Evolutionary conservation across 2,329 filamentous ascomycete genomes (phyloP), one percentile per base, ranked within the genome.

Genomic region (Fusarium pseudoanthophilum): DNA sequence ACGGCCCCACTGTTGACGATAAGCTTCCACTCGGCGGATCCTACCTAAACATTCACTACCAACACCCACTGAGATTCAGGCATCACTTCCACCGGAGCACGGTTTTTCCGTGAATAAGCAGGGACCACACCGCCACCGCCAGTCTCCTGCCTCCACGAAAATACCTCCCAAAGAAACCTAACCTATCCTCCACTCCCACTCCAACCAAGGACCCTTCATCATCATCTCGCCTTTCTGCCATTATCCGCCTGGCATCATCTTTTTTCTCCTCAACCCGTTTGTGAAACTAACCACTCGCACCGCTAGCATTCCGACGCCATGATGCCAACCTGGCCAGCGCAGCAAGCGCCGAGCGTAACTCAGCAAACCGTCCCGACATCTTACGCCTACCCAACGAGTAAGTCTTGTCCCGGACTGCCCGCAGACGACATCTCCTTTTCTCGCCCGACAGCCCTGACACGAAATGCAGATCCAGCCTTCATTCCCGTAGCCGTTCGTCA

Each of bases 401-500:
- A 72, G 83, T 81, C 65, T 46, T 55, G 58, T 34, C 56, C 37
- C 56, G 60, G 43, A 48, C 37, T 49, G 34, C 21, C 48, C 42
- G 21, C 45, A 49, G 56, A 48, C 51, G 34, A 32, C 14, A 21
- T 39, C 39, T 8, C 34, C 13, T 24, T 36, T 21, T 18, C 42
- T 48, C 5, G 24, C 18, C 20, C 51, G 40, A 39, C 39, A 42
- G 64, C 55, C 30, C 79, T 83, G 71, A 83, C 69, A 39, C 39
- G 18, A n/a, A 40, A 36, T 11, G n/a, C 63, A 82, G 84, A 85
- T 73, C 86, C 88, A 77, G 89, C 89, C 68, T 92, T 88, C 77
- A 90, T 88, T 68, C 84, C 88, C 73, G 90, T 92, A 71, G 85
- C 88, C 82, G 88, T 90, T 78, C 89, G 89, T 76, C 89, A 90